Evolutionary conservation across 2,329 filamentous ascomycete genomes (phyloP).

Genomic region (Chaetomium olivaceum): DNA sequence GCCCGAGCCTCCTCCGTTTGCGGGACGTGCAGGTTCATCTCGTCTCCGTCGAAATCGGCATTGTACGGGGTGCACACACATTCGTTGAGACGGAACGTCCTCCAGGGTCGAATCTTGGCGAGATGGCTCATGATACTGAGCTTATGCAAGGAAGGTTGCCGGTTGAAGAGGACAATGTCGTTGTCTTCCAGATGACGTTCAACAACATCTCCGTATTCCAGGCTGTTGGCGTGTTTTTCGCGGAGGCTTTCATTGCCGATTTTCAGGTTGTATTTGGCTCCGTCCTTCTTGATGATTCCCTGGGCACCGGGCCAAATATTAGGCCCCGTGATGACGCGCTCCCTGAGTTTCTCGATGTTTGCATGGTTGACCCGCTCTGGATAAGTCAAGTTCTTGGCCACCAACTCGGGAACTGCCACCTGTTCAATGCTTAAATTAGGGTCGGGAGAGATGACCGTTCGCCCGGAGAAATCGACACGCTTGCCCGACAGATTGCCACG

Average conservation of each 20-base stretch:
- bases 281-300: conserved; percentile 69
- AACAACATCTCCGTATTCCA: conserved; percentile 83
- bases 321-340: conserved; percentile 73
- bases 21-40: conserved; percentile 98
- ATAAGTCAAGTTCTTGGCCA: conserved; percentile 96
- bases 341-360: conserved; percentile 79
- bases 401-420: conserved; percentile 84
- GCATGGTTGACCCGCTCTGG: conserved; percentile 83
- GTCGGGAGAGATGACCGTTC: conserved; percentile 96
- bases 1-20: conserved; percentile 96
- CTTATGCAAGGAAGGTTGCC: conserved; percentile 96
- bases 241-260: conserved; percentile 61
- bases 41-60: conserved; percentile 97
- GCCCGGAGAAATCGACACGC: conserved; percentile 95
- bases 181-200: conserved; percentile 94
- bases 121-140: conserved; percentile 97
- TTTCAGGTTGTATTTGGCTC: conserved; percentile 72
- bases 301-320: conserved; percentile 87
- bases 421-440: conserved; percentile 92
- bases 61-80: conserved; percentile 99
- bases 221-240: conserved; percentile 68
- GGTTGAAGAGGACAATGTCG: conserved; percentile 96
- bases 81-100: conserved; percentile 95
- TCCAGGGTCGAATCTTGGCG: conserved; percentile 89
- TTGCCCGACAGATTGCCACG: conserved; percentile 96